Evolutionary conservation across 2,329 filamentous ascomycete species (phyloP), one percentile per base, ranked within the genome.

Genomic region (Botrytis cinerea): DNA sequence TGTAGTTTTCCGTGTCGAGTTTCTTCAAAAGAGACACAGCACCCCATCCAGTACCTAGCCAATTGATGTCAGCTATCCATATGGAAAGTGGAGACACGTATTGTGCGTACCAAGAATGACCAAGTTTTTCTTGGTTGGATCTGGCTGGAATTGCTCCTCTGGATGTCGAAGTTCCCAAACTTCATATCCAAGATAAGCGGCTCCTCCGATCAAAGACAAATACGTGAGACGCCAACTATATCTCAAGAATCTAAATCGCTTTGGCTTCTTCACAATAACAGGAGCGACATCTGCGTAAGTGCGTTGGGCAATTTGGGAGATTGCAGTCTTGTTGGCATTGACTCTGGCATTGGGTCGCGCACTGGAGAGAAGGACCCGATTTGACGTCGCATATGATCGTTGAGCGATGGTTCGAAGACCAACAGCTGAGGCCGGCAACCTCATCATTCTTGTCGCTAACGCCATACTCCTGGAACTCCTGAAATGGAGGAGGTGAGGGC

Each of bases 1-100:
- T 98, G 90, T 98, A 99, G 88, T 98, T 97, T 84, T 97, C 93
- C 75, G 95, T 98, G 82, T 99, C 95, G 84, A 99, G 93, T 83
- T 97, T 98, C 90, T 99, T 99, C 78, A 99, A 90, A 75, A 99
- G 91, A 75, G 95, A 97, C 80, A 99, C 94, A 61, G 95, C 94
- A 79, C 91, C 96, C 96, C 96, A 99, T 79, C 96, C 96, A 79
- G 95, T 97, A 81, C 95, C 95, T 98, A 78, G 14, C 38, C 73
- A 73, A 76, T 75, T 74, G 62, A 60, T 59, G 71, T 72, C 51
- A 72, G 71, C 62, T 72, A 64, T 40, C 64, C 40, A 32, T 46
- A 69, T 46, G 64, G 62, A 46, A 45, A 59, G 45, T 48, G 48
- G 38, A 43, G 54, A 59, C 48, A 68, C 18, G 64, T 25, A 54